Base-by-base conservation (phyloP, 352 stramenopile genomes). In the Globisporangium polare region DNA sequence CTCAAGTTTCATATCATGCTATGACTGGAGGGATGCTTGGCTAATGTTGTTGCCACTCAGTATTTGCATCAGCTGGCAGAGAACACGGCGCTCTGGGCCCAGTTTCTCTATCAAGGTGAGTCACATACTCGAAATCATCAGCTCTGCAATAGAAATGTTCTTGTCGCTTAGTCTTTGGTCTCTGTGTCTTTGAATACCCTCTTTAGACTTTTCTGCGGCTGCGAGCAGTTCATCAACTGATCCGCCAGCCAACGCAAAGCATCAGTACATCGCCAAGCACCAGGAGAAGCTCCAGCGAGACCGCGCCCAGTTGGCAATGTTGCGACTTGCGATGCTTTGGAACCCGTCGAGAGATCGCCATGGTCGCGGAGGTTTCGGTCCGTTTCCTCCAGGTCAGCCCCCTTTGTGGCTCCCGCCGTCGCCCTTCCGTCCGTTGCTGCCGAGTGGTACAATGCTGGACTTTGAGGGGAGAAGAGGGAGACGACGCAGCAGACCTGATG, bases 51-150 rank as follows among this genome's bases (percentile, higher is more conserved):
- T n/a, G 39, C n/a, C 22, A 10, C 1, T 2, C n/a, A 69, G 63
- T 13, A 45, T 39, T 27, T 69, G 31, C 51, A 54, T 35, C 31
- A 31, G 0, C 7, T 62, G 29, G 49, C 39, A n/a, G 64, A 65
- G 6, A 60, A 66, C 46, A 39, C 24, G 2, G 56, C 64, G 45
- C 27, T 80, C 5, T 85, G 75, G 75, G 45, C 60, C 15, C 46
- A 67, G 17, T 72, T 77, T 42, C 50, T 82, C 3, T 50, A 26
- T 0, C 55, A 68, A 56, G 75, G 75, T 81, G 68, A 27, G 46
- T 17, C 18, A n/a, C 9, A n/a, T 24, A 22, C 33, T 29, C n/a
- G n/a, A n/a, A n/a, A n/a, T n/a, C n/a, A n/a, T n/a, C n/a, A n/a
- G n/a, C n/a, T n/a, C n/a, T n/a, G n/a, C n/a, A n/a, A n/a, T n/a